phyloP scores from a whole-genome alignment of 768 basidiomycete species.

The Podaxis mareebaensis region DNA sequence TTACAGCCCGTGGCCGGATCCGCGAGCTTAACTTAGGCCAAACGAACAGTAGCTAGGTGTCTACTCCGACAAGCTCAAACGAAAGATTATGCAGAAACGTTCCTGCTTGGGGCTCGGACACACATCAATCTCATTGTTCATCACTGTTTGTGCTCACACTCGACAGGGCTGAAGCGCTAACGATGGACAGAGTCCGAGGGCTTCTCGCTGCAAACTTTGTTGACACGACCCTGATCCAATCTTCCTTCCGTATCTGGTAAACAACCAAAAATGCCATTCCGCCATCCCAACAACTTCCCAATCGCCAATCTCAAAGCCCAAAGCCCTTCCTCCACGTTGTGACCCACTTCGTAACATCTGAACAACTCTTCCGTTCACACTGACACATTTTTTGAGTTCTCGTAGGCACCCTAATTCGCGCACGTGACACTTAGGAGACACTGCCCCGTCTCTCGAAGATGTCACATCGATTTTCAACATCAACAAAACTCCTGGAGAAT shows the following conservation, averaged over 20 bases:
- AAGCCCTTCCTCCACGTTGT: too few relatives aligned
- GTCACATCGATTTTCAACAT: too few relatives aligned
- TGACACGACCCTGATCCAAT: conserved; percentile 1
- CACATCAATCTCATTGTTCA: not conserved
- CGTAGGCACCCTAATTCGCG: too few relatives aligned
- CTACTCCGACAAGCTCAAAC: not conserved
- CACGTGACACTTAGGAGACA: too few relatives aligned
- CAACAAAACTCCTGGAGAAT: too few relatives aligned
- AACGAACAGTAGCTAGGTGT: not conserved
- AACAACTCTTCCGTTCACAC: not conserved
- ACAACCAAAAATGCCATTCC: not conserved
- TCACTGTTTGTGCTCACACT: not conserved
- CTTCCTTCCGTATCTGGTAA: not conserved
- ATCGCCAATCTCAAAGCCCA: not conserved
- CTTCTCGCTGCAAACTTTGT: not conserved
- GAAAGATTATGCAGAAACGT: too few relatives aligned
- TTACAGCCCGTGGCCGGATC: not conserved
- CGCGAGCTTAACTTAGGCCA: not conserved
- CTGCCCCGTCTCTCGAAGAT: too few relatives aligned
- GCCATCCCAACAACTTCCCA: not conserved
- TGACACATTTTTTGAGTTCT: too few relatives aligned
- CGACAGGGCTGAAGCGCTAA: not conserved
- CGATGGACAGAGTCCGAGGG: not conserved
- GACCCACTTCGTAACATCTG: not conserved
- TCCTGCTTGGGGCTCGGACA: not conserved